Percentiles rank a stretch among this genome's conserved stretches.
Conservation (phyloP, 164 flowering plant species). For the Macadamia integrifolia region DNA sequence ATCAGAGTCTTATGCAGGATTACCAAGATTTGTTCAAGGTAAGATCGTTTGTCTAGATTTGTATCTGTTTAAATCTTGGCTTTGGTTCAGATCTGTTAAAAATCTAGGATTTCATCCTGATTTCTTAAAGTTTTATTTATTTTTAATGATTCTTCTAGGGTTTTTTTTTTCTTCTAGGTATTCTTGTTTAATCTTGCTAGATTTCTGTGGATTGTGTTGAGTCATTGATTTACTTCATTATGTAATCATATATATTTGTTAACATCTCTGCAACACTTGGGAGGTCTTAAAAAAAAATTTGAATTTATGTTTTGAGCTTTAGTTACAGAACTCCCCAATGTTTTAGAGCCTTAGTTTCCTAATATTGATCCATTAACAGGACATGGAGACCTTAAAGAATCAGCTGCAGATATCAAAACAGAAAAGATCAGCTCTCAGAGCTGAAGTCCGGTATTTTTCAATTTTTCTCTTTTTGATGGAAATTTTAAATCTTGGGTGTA, state of each 20-base stretch:
- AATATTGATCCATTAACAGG: conserved; percentile 35
- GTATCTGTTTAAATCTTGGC: conserved; percentile 21
- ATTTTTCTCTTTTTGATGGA: neutral
- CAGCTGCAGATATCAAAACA: conserved; percentile 38
- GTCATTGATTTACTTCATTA: too few species aligned
- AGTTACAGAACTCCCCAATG: neutral
- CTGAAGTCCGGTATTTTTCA: conserved; percentile 64
- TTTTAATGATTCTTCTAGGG: neutral
- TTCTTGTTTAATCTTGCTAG: neutral
- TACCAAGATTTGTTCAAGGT: conserved; percentile 64
- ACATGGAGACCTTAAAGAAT: conserved; percentile 38
- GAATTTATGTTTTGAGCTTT: neutral
- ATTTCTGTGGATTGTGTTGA: neutral
- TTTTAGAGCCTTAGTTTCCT: neutral
- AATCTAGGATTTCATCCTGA: too few species aligned
- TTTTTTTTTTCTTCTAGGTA: neutral
- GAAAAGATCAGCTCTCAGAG: conserved; percentile 40
- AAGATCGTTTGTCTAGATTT: conserved; percentile 10
- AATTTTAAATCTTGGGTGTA: neutral
- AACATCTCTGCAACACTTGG: too few species aligned
- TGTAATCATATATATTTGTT: too few species aligned
- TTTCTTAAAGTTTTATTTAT: neutral
- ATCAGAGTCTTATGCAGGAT: conserved; percentile 68
- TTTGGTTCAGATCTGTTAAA: conserved; percentile 10
- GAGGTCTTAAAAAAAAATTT: neutral